Conservation (phyloP, 306 rosid species). For the Aeschynomene evenia region DNA sequence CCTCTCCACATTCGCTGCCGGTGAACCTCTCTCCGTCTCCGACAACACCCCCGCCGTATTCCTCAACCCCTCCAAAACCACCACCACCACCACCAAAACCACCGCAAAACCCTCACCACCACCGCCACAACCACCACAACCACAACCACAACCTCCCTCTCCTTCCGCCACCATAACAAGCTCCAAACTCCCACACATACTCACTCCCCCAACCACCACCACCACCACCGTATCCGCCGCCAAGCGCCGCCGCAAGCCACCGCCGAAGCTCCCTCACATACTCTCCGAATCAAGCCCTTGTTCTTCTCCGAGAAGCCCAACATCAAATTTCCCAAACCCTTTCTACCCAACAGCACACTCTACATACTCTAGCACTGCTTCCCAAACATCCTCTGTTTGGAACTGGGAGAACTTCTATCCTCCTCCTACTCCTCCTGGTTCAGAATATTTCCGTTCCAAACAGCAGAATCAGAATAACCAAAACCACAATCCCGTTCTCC, state of each 20-base stretch:
- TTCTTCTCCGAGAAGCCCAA: conserved; percentile 62
- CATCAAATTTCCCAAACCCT: conserved; percentile 42
- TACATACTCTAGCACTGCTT: conserved; percentile 63
- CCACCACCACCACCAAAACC: conserved; percentile 1
- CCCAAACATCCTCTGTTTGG: conserved; percentile 85
- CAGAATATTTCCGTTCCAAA: conserved; percentile 63
- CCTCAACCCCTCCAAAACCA: conserved; percentile 30
- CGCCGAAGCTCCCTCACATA: conserved; percentile 81
- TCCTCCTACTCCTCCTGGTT: conserved; percentile 90
- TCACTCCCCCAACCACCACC: conserved; percentile 34
- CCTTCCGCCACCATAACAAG: conserved; percentile 49
- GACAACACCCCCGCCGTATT: conserved; percentile 72
- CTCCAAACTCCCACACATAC: conserved; percentile 62
- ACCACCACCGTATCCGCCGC: neutral
- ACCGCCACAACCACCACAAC: neutral
- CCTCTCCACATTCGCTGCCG: conserved; percentile 61
- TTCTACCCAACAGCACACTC: conserved; percentile 63
- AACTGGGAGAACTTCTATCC: conserved; percentile 91
- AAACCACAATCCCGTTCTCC: neutral
- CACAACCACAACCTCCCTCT: conserved; percentile 37
- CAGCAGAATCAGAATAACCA: neutral
- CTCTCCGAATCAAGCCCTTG: conserved; percentile 77
- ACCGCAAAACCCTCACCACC: neutral
- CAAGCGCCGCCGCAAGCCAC: conserved; percentile 49
- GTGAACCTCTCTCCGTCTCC: conserved; percentile 74